Conservation (phyloP, 2,329 filamentous ascomycete species). For the Lachnellula hyalina region DNA sequence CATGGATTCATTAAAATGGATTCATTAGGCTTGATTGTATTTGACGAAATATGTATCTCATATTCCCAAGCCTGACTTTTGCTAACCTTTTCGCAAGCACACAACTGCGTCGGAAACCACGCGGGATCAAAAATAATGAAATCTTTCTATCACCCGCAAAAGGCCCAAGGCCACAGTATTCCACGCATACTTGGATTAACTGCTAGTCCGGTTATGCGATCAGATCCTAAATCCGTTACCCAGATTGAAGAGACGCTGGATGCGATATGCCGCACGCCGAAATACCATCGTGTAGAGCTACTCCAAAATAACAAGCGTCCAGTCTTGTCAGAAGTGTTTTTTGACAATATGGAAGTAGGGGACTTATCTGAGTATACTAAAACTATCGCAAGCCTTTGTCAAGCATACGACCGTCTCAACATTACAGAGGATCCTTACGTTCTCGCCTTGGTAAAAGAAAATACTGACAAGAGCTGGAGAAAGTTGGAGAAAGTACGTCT, state of each 20-base stretch:
- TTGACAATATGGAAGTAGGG: constrained; percentile 2
- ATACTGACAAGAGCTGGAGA: constrained; percentile 37
- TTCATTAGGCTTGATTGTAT: constrained; percentile 52
- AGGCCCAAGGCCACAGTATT: constrained; percentile 9
- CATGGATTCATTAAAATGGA: constrained; percentile 57
- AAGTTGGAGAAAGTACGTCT: constrained; percentile 36
- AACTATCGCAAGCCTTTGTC: constrained; percentile 18
- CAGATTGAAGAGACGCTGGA: constrained; percentile 49
- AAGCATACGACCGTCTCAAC: constrained; percentile 39
- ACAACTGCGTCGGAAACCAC: constrained; percentile 29
- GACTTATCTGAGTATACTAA: constrained; percentile 6
- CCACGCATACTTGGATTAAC: constrained; percentile 31
- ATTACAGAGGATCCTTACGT: constrained; percentile 59
- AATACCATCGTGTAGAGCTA: constrained; percentile 46
- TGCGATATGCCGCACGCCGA: constrained; percentile 51
- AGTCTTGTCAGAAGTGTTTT: constrained; percentile 18
- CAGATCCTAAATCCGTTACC: constrained; percentile 19
- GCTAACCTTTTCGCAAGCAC: constrained; percentile 18
- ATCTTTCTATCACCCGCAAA: constrained; percentile 27
- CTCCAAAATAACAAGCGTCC: constrained; percentile 26
- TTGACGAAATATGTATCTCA: constrained; percentile 54
- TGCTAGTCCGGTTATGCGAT: constrained; percentile 31
- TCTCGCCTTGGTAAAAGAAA: constrained; percentile 39
- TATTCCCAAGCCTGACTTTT: background rate
- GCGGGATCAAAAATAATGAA: constrained; percentile 30